Evolutionary conservation across 164 flowering plant genomes (phyloP).

Genomic region (Dillenia suffruticosa): DNA sequence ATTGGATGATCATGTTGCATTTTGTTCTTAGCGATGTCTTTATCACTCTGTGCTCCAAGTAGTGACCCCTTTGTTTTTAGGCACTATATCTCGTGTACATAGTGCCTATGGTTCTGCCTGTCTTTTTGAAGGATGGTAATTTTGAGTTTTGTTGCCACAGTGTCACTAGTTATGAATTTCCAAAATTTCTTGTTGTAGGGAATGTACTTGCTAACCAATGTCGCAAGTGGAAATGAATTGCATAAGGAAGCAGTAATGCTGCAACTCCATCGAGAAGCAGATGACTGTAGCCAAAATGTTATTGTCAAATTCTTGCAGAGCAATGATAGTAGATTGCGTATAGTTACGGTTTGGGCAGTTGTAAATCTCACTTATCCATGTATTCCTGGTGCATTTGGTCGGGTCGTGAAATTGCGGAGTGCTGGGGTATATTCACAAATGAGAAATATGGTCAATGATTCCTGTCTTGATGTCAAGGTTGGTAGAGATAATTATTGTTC

Average conservation of each 20-base stretch:
- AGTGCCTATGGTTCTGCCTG: too few relatives aligned
- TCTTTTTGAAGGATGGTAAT: too few relatives aligned
- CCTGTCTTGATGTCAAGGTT: slow-evolving; percentile 94
- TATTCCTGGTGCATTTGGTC: slow-evolving; percentile 47
- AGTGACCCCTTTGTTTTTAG: too few relatives aligned
- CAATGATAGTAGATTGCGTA: slow-evolving; percentile 50
- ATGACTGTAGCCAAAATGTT: slow-evolving; percentile 26
- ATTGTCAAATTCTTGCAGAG: slow-evolving; percentile 63
- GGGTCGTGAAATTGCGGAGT: slow-evolving; percentile 47
- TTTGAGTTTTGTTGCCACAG: too few relatives aligned
- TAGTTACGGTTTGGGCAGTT: slow-evolving; percentile 72
- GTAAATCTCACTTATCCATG: slow-evolving; percentile 76
- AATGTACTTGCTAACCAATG: slow-evolving; percentile 77
- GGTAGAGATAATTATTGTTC: not conserved
- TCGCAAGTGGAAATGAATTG: slow-evolving; percentile 72
- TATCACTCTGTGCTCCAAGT: too few relatives aligned
- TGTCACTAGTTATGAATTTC: too few relatives aligned
- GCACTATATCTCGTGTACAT: too few relatives aligned
- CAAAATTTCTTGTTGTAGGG: slow-evolving; percentile 40
- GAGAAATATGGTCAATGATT: slow-evolving; percentile 71
- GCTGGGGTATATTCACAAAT: slow-evolving; percentile 72
- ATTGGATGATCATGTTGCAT: too few relatives aligned
- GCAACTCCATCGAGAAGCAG: slow-evolving; percentile 41
- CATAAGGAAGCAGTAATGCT: slow-evolving; percentile 89
- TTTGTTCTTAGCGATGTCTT: too few relatives aligned